Base-by-base conservation (phyloP, 2,329 filamentous ascomycete species). In the Tolypocladium sp. region DNA sequence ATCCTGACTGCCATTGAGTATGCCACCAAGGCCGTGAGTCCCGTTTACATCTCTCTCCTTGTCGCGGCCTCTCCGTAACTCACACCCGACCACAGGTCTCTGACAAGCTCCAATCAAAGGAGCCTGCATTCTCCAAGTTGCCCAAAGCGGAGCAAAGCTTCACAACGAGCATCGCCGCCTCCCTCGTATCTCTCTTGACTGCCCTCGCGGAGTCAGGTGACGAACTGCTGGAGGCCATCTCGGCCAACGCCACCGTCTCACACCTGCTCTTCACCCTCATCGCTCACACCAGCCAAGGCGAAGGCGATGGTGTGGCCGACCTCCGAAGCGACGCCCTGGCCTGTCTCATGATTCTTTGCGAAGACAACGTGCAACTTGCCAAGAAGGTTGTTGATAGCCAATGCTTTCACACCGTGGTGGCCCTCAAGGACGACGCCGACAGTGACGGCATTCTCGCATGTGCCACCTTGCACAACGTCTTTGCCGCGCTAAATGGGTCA, bases 381-480 rank as follows among this genome's bases (percentile, higher is more conserved):
- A 73, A 83, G 63, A 74, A 76, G 25, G 74, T 87, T n/a, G 74
- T 82, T 2, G 75, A 75, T 57, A 72, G 73, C 25, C 72, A 70
- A 27, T 79, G 77, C 66, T 81, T 84, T 61, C 76, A 80, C 20
- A 70, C 75, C 5, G 73, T 88, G 35, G 67, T 79, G 37, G 68
- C 74, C 25, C 71, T 86, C 53, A 80, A 78, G 60, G 74, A 78
- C 25, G 69, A 74, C n/a, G 73, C 73, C 40, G 79, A 74, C 37
- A 71, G 79, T 22, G 78, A 77, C 59, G 80, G 79, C 1, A 78
- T 86, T 40, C 71, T 86, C 10, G 79, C 84, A 9, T 87, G 84
- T 56, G 82, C 82, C 17, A 76, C 86, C 27, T 75, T 88, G 15
- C 85, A 88, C 68, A 87, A 87, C 62, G 70, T 88, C 41, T 87